These are phyloP conservation scores for Kwoniella shivajii DNA, from an alignment of 1,284 basidiomycete species.

Conservation along the genomic window DNA sequence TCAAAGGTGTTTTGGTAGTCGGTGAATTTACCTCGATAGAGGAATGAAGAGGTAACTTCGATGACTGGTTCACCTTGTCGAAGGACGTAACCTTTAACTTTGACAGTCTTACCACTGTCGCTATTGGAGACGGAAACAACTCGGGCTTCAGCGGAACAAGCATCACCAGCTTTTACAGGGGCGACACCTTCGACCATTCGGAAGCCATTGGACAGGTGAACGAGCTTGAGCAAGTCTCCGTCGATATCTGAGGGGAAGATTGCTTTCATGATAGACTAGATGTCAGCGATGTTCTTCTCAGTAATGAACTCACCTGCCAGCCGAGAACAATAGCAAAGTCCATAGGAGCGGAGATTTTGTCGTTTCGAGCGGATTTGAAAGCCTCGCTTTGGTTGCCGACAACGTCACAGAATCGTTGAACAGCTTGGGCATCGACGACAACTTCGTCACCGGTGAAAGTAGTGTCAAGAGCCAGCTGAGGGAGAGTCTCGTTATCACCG, in stretches of 20 bases:
- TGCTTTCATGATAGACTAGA: conserved; percentile 89
- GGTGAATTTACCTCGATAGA: conserved; percentile 90
- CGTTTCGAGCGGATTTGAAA: conserved; percentile 76
- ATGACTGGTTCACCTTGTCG: conserved; percentile 78
- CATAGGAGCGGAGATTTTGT: conserved; percentile 84
- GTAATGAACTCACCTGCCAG: conserved; percentile 74
- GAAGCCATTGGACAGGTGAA: conserved; percentile 97
- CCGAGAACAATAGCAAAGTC: conserved; percentile 98
- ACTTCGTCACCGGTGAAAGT: conserved; percentile 84
- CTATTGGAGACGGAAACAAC: conserved; percentile 89
- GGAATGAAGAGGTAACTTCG: conserved; percentile 91
- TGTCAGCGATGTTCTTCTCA: conserved; percentile 14
- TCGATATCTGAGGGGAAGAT: conserved; percentile 92
- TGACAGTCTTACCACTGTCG: conserved; percentile 90
- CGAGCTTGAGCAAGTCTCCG: conserved; percentile 90
- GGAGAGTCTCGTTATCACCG: conserved; percentile 75
- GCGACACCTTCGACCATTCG: conserved; percentile 76
- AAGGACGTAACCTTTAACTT: conserved; percentile 83
- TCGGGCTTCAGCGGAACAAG: conserved; percentile 84
- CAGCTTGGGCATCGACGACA: conserved; percentile 69
- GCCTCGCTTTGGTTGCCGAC: conserved; percentile 89
- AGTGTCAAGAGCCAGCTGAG: conserved; percentile 69
- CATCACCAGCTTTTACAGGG: conserved; percentile 80
- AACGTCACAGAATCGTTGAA: conserved; percentile 90
- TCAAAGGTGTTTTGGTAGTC: conserved; percentile 98